Conservation (phyloP, 208 protist genomes). For the Acanthamoeba royreba region DNA sequence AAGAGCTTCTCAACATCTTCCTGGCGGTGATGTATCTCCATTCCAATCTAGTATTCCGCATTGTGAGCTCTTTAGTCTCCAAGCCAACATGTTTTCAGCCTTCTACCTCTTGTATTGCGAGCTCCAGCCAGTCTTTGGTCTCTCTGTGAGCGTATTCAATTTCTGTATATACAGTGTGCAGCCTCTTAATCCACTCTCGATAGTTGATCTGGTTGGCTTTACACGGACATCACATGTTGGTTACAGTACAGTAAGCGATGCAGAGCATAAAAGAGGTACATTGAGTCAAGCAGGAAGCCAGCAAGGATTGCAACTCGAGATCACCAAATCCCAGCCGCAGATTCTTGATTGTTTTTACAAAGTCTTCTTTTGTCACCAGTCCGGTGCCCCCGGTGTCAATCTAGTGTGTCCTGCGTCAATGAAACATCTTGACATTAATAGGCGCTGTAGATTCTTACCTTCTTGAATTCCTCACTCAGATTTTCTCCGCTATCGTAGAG, state of each 20-base stretch:
- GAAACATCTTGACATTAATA: not conserved
- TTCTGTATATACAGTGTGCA: not conserved
- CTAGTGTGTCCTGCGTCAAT: not conserved
- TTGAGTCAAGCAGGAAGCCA: not conserved
- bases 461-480: not conserved
- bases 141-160: not conserved
- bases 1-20: not conserved
- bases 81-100: not conserved
- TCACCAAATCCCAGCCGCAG: not conserved
- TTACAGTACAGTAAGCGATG: not conserved
- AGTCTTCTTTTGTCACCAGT: not conserved
- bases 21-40: not conserved
- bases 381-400: not conserved
- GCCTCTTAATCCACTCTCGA: not conserved
- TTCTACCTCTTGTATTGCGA: not conserved
- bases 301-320: not conserved
- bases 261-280: not conserved
- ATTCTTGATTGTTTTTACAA: not conserved
- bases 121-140: not conserved
- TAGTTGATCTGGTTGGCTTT: not conserved
- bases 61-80: not conserved
- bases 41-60: not conserved
- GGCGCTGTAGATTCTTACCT: not conserved
- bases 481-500: slow-evolving; percentile 11
- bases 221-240: not conserved